Evolutionary conservation across 257 asterid species (phyloP), one percentile per base, ranked within the genome.

Genomic region (Hygrophila difformis): DNA sequence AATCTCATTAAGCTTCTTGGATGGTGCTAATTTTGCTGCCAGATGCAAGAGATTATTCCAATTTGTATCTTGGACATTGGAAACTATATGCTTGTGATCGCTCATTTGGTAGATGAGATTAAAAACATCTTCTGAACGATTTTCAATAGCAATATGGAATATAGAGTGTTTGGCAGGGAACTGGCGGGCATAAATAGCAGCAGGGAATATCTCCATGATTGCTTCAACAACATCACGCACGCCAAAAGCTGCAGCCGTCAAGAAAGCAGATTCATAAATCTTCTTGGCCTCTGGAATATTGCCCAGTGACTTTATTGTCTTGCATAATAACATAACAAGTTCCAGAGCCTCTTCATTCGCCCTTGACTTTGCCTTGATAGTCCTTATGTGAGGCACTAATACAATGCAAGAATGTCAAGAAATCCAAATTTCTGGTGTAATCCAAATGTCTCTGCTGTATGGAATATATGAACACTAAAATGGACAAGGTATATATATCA

Each of bases 171-270:
- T 0, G 6, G 50, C 33, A 0, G 0, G 6, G 5, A n/a, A n/a
- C n/a, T n/a, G n/a, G n/a, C n/a, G n/a, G n/a, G 20, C 8, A 1
- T 12, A n/a, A 5, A 59, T 18, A 7, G 59, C 23, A 3, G 1
- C 17, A 9, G 28, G 70, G 40, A 23, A 51, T 14, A 1, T 40
- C 10, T 35, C 8, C 36, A 56, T 31, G 11, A 56, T 49, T 34
- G 17, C 34, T 34, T 44, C 53, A 2, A 63, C 59, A 8, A 64
- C 59, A 29, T 64, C 70, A 5, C 34, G 55, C 12, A 57, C n/a
- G 26, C 61, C 70, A 12, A 51, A 33, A 4, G 13, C 12, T 26
- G 70, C 61, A 0, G 65, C 70, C 1, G 3, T 17, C 9, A 51
- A 12, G 13, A 64, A 36, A 17, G 39, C 56, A 6, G 29, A 36